These are phyloP conservation scores for Jasminum sambac DNA, from an alignment of 257 asterid species.

Conservation along the genomic window DNA sequence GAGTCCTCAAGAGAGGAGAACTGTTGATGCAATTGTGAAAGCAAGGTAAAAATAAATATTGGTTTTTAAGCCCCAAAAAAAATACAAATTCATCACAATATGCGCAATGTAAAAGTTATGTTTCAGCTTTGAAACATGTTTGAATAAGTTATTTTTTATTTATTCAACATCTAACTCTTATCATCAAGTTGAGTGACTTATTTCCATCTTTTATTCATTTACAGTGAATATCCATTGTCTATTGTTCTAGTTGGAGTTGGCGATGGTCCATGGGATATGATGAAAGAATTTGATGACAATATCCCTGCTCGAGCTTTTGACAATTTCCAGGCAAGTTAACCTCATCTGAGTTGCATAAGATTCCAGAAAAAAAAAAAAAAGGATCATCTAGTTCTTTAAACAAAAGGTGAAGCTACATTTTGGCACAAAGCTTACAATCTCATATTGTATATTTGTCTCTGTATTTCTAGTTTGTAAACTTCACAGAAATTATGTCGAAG, in stretches of 20 bases:
- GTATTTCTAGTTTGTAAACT: constrained; percentile 80
- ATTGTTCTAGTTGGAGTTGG: constrained; percentile 91
- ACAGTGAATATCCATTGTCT: constrained; percentile 80
- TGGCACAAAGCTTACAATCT: constrained; percentile 10
- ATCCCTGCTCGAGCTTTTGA: constrained; percentile 91
- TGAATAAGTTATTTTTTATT: no score
- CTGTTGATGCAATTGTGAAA: constrained; percentile 92
- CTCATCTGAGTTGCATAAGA: background rate
- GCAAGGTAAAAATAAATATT: constrained; percentile 58
- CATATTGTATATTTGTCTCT: constrained; percentile 12
- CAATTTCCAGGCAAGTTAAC: constrained; percentile 76
- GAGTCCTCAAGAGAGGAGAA: constrained; percentile 88
- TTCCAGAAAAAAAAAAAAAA: no score
- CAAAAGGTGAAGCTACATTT: background rate
- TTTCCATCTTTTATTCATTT: constrained; percentile 16
- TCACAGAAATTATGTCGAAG: constrained; percentile 85
- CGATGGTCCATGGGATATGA: constrained; percentile 98
- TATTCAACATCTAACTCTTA: no score
- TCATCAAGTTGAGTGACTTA: no score
- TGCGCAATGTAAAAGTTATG: no score
- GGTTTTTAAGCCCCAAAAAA: no score
- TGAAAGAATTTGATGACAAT: constrained; percentile 90
- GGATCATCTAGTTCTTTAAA: constrained; percentile 2
- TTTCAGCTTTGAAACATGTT: no score
- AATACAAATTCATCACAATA: no score